Evolutionary conservation across 1,284 basidiomycete species (phyloP), one percentile per base, ranked within the genome.

Genomic region (Xerocomus alliaceus): DNA sequence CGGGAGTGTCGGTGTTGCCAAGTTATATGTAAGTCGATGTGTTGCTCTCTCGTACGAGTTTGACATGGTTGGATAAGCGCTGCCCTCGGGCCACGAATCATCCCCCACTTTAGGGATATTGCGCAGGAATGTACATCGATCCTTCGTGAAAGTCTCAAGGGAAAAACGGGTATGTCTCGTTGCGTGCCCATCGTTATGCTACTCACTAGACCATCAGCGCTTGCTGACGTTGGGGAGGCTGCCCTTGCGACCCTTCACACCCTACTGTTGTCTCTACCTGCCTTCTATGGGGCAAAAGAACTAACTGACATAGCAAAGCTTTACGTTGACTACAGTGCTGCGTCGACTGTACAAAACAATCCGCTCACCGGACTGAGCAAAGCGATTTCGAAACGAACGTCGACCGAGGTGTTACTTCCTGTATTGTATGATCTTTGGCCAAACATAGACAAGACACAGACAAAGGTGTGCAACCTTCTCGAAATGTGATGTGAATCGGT

Each of bases 81-180:
- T 22, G 89, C 88, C 57, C 84, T 96, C n/a, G 93, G 92, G 0
- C 93, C 94, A 24, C 88, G 95, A 0, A 82, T 93, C 52, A 93
- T 97, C 54, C 93, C 95, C 9, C 84, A 87, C 77, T 89, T 95
- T 75, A 87, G 87, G 58, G 82, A 85, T n/a, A 84, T 95, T 50
- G 82, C 92, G 34, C 78, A 84, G 10, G 81, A 87, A 54, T 86
- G 86, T 61, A 79, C 88, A 31, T 65, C 73, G 12, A 71, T 88
- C 42, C 78, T 90, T 47, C 80, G 80, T 20, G 78, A 81, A 56
- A 75, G 77, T 37, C 73, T 79, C 28, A 68, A 76, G 56, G 76
- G 79, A 74, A 71, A 65, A 68, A 68, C 61, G 39, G 67, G 76
- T 77, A 59, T 34, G 67, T 58, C 35, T 41, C 4, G 11, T 12